Percentiles rank a stretch among this genome's conserved stretches.
Conservation (phyloP, 495 filamentous ascomycete species). For the Podospora comata region DNA sequence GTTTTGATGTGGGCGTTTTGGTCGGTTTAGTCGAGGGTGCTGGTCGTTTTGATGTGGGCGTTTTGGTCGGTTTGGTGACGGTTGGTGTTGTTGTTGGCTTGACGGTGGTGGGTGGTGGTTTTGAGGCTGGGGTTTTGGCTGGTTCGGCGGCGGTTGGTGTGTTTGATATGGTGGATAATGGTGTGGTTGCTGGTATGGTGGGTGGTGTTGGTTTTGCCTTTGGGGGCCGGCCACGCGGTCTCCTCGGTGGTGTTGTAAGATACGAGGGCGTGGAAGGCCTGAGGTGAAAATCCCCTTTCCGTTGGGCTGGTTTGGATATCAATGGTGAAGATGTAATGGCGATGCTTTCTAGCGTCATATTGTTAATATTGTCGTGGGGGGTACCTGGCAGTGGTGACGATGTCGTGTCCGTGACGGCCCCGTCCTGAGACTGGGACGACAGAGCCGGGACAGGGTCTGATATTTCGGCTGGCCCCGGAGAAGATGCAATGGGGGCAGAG, state of each 20-base stretch:
- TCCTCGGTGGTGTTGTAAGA: neutral
- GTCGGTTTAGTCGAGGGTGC: neutral
- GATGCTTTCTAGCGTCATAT: neutral
- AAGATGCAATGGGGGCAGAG: neutral
- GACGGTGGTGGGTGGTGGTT: neutral
- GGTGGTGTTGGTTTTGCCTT: neutral
- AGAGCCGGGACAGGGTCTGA: neutral
- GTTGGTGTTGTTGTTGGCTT: neutral
- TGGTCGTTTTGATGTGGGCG: slow-evolving; percentile 5
- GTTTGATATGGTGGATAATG: neutral
- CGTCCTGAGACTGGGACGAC: neutral
- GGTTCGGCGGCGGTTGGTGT: neutral
- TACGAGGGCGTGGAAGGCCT: neutral
- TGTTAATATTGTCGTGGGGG: neutral
- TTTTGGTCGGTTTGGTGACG: neutral
- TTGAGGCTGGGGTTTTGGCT: neutral
- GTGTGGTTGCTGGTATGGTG: neutral
- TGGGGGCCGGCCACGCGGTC: neutral
- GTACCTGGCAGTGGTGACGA: neutral
- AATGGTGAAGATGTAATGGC: neutral
- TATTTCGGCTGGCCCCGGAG: neutral
- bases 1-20: slow-evolving; percentile 9
- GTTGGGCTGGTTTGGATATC: neutral
- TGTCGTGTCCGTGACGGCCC: neutral
- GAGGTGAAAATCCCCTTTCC: neutral